Percentiles rank a stretch among this genome's conserved stretches.
phyloP scores from a whole-genome alignment of 495 filamentous ascomycete species.

The Cercophora newfieldiana region DNA sequence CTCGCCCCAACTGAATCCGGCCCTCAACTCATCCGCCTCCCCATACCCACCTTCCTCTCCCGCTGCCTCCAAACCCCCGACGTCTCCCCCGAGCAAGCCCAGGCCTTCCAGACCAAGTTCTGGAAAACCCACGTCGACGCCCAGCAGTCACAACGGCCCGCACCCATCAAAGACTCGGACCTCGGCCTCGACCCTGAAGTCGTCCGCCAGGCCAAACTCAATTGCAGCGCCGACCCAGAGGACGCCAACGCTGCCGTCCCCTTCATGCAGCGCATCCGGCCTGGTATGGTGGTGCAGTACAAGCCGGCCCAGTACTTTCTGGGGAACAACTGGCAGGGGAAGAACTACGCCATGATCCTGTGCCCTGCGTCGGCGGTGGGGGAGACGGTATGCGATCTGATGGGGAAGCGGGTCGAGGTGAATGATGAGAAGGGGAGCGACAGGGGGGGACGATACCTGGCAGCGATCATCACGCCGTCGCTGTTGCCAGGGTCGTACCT shows the following conservation, averaged over 20 bases:
- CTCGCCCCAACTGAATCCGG: slow-evolving; percentile 29
- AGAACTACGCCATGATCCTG: slow-evolving; percentile 20
- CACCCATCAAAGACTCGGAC: neutral
- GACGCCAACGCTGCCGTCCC: slow-evolving; percentile 16
- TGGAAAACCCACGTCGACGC: slow-evolving; percentile 39
- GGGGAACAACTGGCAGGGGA: neutral
- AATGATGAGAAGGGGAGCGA: slow-evolving; percentile 1
- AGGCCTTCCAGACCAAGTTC: slow-evolving; percentile 36
- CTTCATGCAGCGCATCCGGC: slow-evolving; percentile 34
- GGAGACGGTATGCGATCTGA: slow-evolving; percentile 21
- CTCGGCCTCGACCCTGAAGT: neutral
- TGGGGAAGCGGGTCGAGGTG: slow-evolving; percentile 11
- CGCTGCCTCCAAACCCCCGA: slow-evolving; percentile 27
- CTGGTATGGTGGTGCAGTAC: slow-evolving; percentile 36
- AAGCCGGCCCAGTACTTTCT: neutral
- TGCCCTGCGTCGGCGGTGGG: slow-evolving; percentile 19
- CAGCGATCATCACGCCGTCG: slow-evolving; percentile 29
- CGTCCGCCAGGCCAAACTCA: slow-evolving; percentile 8
- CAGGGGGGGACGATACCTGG: slow-evolving; percentile 26
- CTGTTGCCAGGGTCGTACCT: slow-evolving; percentile 35
- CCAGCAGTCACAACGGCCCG: neutral
- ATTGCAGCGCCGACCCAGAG: slow-evolving; percentile 23
- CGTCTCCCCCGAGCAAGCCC: slow-evolving; percentile 29
- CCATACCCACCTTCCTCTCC: slow-evolving; percentile 22
- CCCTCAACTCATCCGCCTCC: slow-evolving; percentile 28